These are phyloP conservation scores for Colletotrichum tanaceti DNA, from an alignment of 2,329 filamentous ascomycete species.

Conservation along the genomic window DNA sequence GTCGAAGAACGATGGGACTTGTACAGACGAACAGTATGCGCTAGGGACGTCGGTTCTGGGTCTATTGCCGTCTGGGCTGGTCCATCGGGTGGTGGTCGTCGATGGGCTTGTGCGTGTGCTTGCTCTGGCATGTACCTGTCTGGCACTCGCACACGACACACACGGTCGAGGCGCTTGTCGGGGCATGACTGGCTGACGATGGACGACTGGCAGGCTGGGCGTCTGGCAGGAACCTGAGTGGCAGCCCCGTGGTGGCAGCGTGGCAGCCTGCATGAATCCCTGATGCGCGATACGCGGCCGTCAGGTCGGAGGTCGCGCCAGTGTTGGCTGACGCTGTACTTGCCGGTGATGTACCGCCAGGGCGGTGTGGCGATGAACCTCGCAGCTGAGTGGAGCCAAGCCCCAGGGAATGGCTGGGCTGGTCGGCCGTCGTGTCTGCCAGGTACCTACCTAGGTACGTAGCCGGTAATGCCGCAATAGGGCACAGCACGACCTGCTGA, in stretches of 20 bases:
- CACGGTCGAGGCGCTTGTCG: neutral
- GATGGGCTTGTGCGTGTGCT: slow-evolving; percentile 22
- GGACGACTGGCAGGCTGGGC: neutral
- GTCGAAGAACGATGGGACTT: neutral
- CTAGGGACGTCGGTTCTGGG: slow-evolving; percentile 3
- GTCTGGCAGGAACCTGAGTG: slow-evolving; percentile 11
- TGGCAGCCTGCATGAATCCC: slow-evolving; percentile 16
- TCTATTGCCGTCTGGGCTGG: slow-evolving; percentile 28
- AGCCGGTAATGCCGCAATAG: slow-evolving; percentile 9
- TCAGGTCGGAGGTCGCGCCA: neutral
- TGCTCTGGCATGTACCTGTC: slow-evolving; percentile 1
- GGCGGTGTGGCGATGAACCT: slow-evolving; percentile 25
- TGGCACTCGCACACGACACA: slow-evolving; percentile 10
- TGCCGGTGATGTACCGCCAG: slow-evolving; percentile 7
- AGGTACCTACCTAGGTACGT: slow-evolving; percentile 25
- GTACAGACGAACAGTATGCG: neutral
- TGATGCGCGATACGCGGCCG: slow-evolving; percentile 26
- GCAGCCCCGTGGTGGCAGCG: slow-evolving; percentile 10
- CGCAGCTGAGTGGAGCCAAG: neutral
- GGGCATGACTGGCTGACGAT: slow-evolving; percentile 1
- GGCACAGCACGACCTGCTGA: no score
- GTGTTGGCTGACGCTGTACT: slow-evolving; percentile 1
- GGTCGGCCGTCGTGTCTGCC: slow-evolving; percentile 10
- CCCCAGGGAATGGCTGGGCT: slow-evolving; percentile 5
- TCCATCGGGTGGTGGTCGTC: slow-evolving; percentile 7